phyloP scores from a whole-genome alignment of 306 rosid species.

The Dryas drummondii region DNA sequence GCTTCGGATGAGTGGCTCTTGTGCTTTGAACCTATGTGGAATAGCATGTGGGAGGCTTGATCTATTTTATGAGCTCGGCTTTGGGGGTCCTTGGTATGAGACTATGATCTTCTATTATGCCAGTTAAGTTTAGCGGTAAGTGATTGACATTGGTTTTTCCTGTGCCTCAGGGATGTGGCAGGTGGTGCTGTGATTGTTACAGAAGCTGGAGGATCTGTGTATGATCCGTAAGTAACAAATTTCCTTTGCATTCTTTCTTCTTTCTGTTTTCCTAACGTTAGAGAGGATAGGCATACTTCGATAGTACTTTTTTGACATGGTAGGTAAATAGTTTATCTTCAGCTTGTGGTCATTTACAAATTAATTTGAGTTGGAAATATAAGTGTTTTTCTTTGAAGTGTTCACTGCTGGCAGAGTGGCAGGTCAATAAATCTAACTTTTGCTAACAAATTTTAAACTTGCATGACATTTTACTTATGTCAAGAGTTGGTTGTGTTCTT shows the following conservation, averaged over 20 bases:
- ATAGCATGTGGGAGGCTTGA: conserved; percentile 95
- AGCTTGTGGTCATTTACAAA: conserved; percentile 18
- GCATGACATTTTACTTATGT: conserved; percentile 5
- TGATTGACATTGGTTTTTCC: conserved; percentile 11
- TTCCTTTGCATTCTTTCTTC: conserved; percentile 14
- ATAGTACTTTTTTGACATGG: not conserved
- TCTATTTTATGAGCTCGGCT: conserved; percentile 64
- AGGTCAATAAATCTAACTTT: conserved; percentile 7
- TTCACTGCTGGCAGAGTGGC: not conserved
- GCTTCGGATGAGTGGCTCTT: conserved; percentile 84
- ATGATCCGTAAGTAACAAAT: conserved; percentile 83
- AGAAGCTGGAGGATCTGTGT: conserved; percentile 94
- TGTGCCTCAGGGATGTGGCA: conserved; percentile 83
- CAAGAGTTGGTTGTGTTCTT: conserved; percentile 31
- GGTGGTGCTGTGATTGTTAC: conserved; percentile 93
- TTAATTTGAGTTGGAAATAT: conserved; percentile 24
- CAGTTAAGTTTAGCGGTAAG: not conserved
- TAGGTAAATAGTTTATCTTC: conserved; percentile 33
- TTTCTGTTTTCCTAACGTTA: conserved; percentile 18
- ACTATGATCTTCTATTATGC: conserved; percentile 13
- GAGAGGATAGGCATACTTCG: conserved; percentile 26
- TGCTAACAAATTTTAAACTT: conserved; percentile 3
- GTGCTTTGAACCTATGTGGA: conserved; percentile 96
- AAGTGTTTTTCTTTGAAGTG: conserved; percentile 10
- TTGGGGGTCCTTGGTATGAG: conserved; percentile 90